Base-by-base conservation (phyloP, 129 eudicot genomes). In the Flaveria brownii region DNA sequence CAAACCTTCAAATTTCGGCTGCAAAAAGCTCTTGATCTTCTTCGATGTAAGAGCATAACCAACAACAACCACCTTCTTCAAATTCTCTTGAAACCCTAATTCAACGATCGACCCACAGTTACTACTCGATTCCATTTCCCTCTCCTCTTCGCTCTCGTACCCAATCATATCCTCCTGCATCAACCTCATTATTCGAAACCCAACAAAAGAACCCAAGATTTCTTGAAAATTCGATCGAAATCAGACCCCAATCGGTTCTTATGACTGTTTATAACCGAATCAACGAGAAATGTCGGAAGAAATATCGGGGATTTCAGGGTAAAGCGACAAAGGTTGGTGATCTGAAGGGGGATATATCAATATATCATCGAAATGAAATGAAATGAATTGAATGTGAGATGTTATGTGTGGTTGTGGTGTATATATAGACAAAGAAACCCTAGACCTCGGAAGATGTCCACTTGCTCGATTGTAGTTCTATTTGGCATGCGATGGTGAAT, bases 11-110 rank as follows among this genome's bases (percentile, higher is more conserved):
- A 93, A 81, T 65, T 93, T 93, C 49, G 98, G 98, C 77, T 93
- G 89, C 82, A 93, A 84, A 75, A 93, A 93, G 91, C 98, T 93
- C 83, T 88, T 90, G 75, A 77, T 81, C 82, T 93, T 93, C 88
- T 93, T 93, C 45, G 92, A 86, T 9, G 98, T 93, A 45, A 93
- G 95, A 68, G 97, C 98, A 77, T 93, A 93, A 16, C 98, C 96
- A 8, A 93, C 98, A 68, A 90, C 93, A 39, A 92, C 89, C 22
- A 88, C 91, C n/a, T 78, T 81, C 78, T 73, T 84, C 82, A 49
- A 70, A 17, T 88, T 72, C 76, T 86, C 84, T 1, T 83, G 89
- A 45, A 87, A 85, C 74, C 80, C 90, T 45, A 77, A 82, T 46
- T 70, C 90, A 26, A 80, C 86, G 9, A 73, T 81, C 15, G 71